These are phyloP conservation scores for Rhytidiadelphus loreus DNA, from an alignment of 225 moss, liverwort and hornwort genomes.

Conservation along the genomic window DNA sequence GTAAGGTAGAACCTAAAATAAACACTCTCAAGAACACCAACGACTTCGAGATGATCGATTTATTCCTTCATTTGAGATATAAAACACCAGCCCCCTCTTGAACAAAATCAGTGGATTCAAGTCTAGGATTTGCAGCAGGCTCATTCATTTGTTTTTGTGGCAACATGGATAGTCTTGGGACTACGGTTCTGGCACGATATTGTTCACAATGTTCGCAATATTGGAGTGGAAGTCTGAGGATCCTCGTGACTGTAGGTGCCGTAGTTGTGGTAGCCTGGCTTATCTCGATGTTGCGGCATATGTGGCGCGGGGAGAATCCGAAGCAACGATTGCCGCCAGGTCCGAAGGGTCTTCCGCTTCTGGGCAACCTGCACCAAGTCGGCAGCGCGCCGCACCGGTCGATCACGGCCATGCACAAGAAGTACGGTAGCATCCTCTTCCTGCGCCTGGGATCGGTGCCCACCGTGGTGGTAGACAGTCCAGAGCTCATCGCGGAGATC, in stretches of 20 bases:
- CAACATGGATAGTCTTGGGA: not conserved
- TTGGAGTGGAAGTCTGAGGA: not conserved
- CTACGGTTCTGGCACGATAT: not conserved
- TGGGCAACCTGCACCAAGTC: not conserved
- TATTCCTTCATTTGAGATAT: not conserved
- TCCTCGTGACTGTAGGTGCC: not conserved
- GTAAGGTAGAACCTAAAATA: not conserved
- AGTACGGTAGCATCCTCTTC: not conserved
- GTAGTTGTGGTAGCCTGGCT: not conserved
- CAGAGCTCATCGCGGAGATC: not conserved
- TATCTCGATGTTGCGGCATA: not conserved
- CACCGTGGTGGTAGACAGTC: not conserved
- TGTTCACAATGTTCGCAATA: not conserved
- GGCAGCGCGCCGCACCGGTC: not conserved
- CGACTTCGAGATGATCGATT: not conserved
- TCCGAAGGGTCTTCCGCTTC: not conserved
- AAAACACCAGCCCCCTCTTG: not conserved
- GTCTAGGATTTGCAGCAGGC: not conserved
- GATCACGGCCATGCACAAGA: not conserved
- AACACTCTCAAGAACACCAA: not conserved
- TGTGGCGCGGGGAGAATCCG: not conserved
- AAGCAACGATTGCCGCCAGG: slow-evolving; percentile 1
- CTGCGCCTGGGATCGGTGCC: not conserved
- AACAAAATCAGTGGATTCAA: not conserved
- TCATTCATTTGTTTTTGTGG: not conserved